Percentiles rank a stretch among this genome's conserved stretches.
Conservation (phyloP, 2,329 filamentous ascomycete species). For the Penicillium sp. region DNA sequence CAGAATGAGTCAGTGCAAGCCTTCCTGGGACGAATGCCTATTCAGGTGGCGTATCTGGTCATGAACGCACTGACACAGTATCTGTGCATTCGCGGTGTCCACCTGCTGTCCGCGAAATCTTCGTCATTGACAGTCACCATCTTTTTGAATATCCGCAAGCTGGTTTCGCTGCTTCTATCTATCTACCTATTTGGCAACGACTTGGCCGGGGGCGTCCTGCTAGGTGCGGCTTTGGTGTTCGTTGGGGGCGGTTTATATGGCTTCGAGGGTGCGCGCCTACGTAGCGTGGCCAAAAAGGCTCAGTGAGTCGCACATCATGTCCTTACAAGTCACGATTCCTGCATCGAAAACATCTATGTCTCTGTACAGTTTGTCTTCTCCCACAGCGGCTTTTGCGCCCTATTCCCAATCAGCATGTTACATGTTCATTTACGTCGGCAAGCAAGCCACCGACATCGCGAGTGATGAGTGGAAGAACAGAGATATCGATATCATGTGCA, state of each 20-base stretch:
- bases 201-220: conserved; percentile 68
- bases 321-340: background rate
- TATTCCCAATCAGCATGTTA: background rate
- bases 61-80: conserved; percentile 78
- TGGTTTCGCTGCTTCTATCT: conserved; percentile 84
- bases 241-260: conserved; percentile 87
- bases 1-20: conserved; percentile 22
- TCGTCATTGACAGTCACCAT: conserved; percentile 95
- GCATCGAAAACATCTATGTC: no score
- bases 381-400: background rate
- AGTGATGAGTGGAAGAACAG: background rate
- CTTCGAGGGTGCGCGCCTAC: conserved; percentile 55
- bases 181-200: conserved; percentile 92
- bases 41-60: conserved; percentile 39
- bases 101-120: conserved; percentile 81
- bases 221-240: conserved; percentile 84
- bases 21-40: conserved; percentile 30
- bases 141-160: conserved; percentile 89
- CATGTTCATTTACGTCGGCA: background rate
- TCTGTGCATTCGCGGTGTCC: conserved; percentile 91
- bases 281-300: conserved; percentile 25
- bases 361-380: background rate
- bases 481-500: conserved; percentile 20
- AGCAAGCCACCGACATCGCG: background rate
- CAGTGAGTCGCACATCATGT: conserved; percentile 10